A percentile compares a stretch with the other conserved stretches of the same genome.
Evolutionary conservation across 768 basidiomycete species (phyloP).

Genomic region (Mycena vitilis): DNA sequence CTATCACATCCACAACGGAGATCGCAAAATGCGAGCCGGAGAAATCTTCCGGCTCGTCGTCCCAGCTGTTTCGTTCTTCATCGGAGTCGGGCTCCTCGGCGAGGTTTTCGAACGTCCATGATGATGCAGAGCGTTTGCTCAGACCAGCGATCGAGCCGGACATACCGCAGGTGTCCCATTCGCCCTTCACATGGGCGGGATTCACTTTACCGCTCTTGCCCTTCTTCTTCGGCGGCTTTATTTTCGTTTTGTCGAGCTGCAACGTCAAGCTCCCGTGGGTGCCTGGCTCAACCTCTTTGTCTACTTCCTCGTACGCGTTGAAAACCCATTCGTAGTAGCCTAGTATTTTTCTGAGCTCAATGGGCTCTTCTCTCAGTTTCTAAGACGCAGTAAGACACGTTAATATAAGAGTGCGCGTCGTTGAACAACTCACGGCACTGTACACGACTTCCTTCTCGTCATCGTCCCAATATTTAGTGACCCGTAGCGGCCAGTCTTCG

Average conservation of each 20-base stretch:
- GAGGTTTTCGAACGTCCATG: conserved; percentile 4
- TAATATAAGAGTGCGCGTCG: neutral
- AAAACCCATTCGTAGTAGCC: conserved; percentile 24
- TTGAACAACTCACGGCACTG: conserved; percentile 14
- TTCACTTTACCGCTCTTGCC: conserved; percentile 1
- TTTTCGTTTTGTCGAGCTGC: conserved; percentile 10
- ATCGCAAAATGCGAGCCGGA: conserved; percentile 14
- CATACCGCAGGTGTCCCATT: conserved; percentile 19
- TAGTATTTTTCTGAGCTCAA: conserved; percentile 13
- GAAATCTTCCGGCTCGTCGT: neutral
- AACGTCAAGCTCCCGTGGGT: conserved; percentile 3
- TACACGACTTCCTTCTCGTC: conserved; percentile 7
- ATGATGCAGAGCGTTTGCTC: neutral
- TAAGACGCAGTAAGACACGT: neutral
- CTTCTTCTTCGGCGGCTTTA: neutral
- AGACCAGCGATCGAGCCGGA: conserved; percentile 13
- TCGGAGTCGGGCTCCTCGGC: neutral
- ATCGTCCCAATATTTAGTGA: conserved; percentile 22
- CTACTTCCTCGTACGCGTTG: conserved; percentile 17
- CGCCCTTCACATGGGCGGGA: conserved; percentile 4
- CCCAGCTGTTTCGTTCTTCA: neutral
- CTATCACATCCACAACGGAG: conserved; percentile 12
- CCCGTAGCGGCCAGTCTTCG: conserved; percentile 20
- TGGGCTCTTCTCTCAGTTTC: conserved; percentile 16
- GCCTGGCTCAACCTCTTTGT: conserved; percentile 16